Evolutionary conservation across 345 rosid species (phyloP).

Genomic region (Turnera subulata): DNA sequence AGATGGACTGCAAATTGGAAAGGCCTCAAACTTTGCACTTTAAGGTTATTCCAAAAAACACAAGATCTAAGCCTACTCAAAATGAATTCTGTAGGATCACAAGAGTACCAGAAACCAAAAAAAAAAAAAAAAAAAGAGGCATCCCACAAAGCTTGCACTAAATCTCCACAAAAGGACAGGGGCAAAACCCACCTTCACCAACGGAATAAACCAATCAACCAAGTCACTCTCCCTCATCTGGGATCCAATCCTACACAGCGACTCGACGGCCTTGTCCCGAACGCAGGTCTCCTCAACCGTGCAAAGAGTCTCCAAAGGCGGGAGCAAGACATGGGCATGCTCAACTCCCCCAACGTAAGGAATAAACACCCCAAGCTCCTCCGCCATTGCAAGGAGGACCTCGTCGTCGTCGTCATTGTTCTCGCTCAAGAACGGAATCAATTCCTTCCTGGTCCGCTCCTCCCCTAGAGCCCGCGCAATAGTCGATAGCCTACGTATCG

Average conservation of each 20-base stretch:
- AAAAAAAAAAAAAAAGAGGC: too few relatives aligned
- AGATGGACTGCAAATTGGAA: too few relatives aligned
- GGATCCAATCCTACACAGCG: constrained; percentile 86
- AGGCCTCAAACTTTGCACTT: too few relatives aligned
- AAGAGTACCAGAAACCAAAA: neutral
- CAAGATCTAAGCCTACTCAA: too few relatives aligned
- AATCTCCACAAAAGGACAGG: neutral
- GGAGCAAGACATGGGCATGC: constrained; percentile 70
- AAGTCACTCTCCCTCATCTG: constrained; percentile 89
- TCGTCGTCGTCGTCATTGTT: constrained; percentile 96
- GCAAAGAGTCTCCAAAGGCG: constrained; percentile 86
- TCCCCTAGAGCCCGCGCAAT: constrained; percentile 98
- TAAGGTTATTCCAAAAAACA: too few relatives aligned
- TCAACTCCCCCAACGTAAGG: constrained; percentile 92
- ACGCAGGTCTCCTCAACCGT: constrained; percentile 94
- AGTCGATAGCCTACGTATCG: constrained; percentile 83
- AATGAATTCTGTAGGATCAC: too few relatives aligned
- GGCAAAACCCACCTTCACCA: constrained; percentile 72
- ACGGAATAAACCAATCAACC: constrained; percentile 77
- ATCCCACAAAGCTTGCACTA: neutral
- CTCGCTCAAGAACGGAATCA: constrained; percentile 84
- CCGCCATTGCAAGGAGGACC: constrained; percentile 95
- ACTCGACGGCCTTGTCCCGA: constrained; percentile 88
- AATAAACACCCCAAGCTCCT: constrained; percentile 85
- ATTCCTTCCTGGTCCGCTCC: constrained; percentile 85